These are phyloP conservation scores for Knufia fluminis DNA, from an alignment of 2,329 filamentous ascomycete genomes.

Conservation along the genomic window DNA sequence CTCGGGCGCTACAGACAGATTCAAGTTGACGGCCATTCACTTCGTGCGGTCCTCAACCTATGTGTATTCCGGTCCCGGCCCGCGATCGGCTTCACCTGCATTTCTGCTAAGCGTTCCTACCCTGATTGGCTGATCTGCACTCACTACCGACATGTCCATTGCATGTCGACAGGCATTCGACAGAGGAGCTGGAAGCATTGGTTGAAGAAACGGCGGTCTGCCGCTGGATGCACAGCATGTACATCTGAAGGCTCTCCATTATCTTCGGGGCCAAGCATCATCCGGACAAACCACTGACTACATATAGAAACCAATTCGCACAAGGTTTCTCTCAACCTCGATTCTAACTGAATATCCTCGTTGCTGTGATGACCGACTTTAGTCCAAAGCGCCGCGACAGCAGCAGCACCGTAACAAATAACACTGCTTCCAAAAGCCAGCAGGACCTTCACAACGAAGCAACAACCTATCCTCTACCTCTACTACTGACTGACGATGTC, in stretches of 20 bases:
- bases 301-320: background rate
- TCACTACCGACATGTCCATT: background rate
- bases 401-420: too few relatives aligned
- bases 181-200: background rate
- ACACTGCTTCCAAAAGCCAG: too few relatives aligned
- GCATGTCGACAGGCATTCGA: background rate
- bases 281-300: background rate
- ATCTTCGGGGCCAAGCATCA: background rate
- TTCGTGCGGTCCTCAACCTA: background rate
- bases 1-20: too few relatives aligned
- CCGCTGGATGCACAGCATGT: background rate
- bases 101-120: background rate
- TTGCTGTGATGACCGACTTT: too few relatives aligned
- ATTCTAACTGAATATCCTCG: too few relatives aligned
- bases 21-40: too few relatives aligned
- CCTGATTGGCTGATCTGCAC: background rate
- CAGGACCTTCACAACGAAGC: too few relatives aligned
- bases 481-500: background rate
- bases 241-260: background rate
- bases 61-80: background rate
- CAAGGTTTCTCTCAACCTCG: too few relatives aligned
- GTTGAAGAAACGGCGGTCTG: background rate
- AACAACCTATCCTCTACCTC: too few relatives aligned
- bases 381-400: too few relatives aligned
- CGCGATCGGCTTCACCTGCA: background rate